Conservation (phyloP, 2,329 filamentous ascomycete genomes). For the Tympanopsis confertula region DNA sequence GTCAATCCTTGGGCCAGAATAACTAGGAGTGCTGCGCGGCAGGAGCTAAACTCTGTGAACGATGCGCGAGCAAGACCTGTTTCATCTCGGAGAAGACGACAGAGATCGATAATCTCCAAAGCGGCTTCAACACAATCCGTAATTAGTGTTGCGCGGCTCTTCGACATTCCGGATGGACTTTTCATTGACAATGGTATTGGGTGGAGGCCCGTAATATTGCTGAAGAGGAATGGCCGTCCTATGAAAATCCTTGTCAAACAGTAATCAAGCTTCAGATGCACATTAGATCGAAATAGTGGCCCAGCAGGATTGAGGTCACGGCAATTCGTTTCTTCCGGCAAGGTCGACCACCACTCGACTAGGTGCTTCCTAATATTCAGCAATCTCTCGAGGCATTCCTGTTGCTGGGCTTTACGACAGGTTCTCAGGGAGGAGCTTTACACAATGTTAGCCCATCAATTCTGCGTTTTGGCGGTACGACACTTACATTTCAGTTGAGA, state of each 20-base stretch:
- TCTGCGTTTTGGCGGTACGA: neutral
- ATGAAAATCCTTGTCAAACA: slow-evolving; percentile 40
- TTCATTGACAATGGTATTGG: slow-evolving; percentile 10
- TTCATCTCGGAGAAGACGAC: slow-evolving; percentile 33
- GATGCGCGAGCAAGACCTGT: slow-evolving; percentile 40
- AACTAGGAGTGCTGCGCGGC: slow-evolving; percentile 38
- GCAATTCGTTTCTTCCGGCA: slow-evolving; percentile 20
- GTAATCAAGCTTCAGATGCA: slow-evolving; percentile 39
- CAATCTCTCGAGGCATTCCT: slow-evolving; percentile 23
- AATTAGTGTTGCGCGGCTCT: slow-evolving; percentile 26
- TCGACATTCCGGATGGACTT: slow-evolving; percentile 14
- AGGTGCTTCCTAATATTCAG: slow-evolving; percentile 22
- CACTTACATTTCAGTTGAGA: slow-evolving; percentile 24
- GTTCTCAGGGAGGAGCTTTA: slow-evolving; percentile 22
- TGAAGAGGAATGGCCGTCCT: slow-evolving; percentile 39
- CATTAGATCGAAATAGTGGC: slow-evolving; percentile 30
- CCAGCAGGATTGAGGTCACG: slow-evolving; percentile 24
- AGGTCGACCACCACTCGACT: slow-evolving; percentile 25
- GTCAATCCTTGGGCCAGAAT: slow-evolving; percentile 24
- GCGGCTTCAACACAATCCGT: slow-evolving; percentile 39
- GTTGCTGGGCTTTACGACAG: slow-evolving; percentile 22
- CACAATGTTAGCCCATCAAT: slow-evolving; percentile 11
- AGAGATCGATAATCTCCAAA: slow-evolving; percentile 35
- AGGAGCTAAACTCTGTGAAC: slow-evolving; percentile 43
- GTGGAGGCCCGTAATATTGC: slow-evolving; percentile 12